Conservation (phyloP, 1,139 yeast species). For the Saccharomyces hybrid region DNA sequence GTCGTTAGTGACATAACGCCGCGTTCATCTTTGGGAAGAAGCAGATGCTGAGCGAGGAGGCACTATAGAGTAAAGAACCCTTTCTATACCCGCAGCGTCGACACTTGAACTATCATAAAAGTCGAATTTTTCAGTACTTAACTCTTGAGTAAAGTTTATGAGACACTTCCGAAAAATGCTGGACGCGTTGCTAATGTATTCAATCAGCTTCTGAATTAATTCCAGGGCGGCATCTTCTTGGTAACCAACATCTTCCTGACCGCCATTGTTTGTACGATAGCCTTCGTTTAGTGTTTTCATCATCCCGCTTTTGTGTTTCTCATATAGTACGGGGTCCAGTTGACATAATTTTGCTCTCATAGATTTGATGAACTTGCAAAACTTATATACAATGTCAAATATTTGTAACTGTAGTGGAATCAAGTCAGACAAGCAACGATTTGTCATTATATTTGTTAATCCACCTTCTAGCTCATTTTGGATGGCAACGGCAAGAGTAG, state of each 20-base stretch:
- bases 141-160: constrained; percentile 17
- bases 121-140: constrained; percentile 6
- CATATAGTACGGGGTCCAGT: constrained; percentile 13
- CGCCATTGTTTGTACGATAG: not conserved
- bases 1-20: not conserved
- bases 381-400: constrained; percentile 27
- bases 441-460: constrained; percentile 28
- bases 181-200: constrained; percentile 9
- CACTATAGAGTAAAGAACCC: not conserved
- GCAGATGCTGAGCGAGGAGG: constrained; percentile 4
- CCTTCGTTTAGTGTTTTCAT: not conserved
- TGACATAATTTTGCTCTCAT: constrained; percentile 20
- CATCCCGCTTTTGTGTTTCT: not conserved
- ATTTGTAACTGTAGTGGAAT: constrained; percentile 26
- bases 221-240: constrained; percentile 14
- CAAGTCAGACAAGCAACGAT: constrained; percentile 19
- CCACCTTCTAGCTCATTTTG: constrained; percentile 20
- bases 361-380: constrained; percentile 26
- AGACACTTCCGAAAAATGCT: constrained; percentile 15
- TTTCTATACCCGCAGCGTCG: constrained; percentile 1
- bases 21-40: not conserved
- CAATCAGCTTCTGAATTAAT: constrained; percentile 8
- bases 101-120: constrained; percentile 8
- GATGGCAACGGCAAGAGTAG: constrained; percentile 11
- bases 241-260: constrained; percentile 5